phyloP scores from a whole-genome alignment of 1,284 basidiomycete species.

The Pseudozyma hubeiensis region DNA sequence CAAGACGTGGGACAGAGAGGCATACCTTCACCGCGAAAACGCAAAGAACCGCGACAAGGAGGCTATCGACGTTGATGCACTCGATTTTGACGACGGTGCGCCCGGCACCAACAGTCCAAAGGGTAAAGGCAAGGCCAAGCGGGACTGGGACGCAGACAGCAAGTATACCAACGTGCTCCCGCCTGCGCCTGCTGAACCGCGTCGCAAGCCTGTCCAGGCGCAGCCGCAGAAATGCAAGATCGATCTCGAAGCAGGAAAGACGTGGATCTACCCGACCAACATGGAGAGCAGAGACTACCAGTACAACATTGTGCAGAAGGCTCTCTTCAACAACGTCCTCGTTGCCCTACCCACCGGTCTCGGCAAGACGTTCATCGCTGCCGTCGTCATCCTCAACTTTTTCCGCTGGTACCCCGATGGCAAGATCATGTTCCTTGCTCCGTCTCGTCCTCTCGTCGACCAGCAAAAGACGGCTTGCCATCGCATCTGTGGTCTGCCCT shows the following conservation, averaged over 20 bases:
- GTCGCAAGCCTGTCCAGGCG: constrained; percentile 17
- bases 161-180: constrained; percentile 14
- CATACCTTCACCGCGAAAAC: constrained; percentile 41
- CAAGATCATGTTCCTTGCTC: constrained; percentile 87
- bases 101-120: background rate
- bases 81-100: constrained; percentile 14
- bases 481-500: constrained; percentile 91
- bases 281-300: constrained; percentile 91
- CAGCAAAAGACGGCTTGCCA: constrained; percentile 91
- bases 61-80: constrained; percentile 35
- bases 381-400: constrained; percentile 82
- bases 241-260: constrained; percentile 81
- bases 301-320: constrained; percentile 88
- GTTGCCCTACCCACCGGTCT: constrained; percentile 95
- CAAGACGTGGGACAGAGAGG: constrained; percentile 53
- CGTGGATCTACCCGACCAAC: constrained; percentile 94
- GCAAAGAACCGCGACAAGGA: constrained; percentile 40
- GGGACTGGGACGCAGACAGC: constrained; percentile 36
- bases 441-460: constrained; percentile 92
- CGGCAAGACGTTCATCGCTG: constrained; percentile 98
- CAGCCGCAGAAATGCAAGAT: constrained; percentile 69
- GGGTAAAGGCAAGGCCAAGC: constrained; percentile 15
- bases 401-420: constrained; percentile 64
- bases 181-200: constrained; percentile 12
- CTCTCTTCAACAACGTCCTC: constrained; percentile 91